Evolutionary conservation across 768 basidiomycete genomes (phyloP), one percentile per base, ranked within the genome.

Genomic region (Coprinopsis marcescibilis): DNA sequence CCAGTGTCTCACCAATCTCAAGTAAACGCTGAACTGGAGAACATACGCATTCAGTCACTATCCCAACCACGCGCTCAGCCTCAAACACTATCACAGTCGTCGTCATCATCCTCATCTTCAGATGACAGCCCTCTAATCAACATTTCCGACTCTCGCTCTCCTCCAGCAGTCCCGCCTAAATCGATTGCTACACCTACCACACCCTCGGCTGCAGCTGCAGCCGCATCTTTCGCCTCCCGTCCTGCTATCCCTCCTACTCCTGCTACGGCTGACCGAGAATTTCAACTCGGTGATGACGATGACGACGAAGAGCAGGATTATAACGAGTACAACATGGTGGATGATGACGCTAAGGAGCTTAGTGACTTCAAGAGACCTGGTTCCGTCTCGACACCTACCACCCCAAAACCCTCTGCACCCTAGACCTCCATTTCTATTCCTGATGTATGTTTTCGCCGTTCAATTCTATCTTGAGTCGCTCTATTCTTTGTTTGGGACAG

Each of bases 1-100:
- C 70, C 71, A 11, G 53, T 71, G n/a, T 71, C 69, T 2, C 71
- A 73, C 41, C 70, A 71, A 36, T 59, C 65, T 2, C 69, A 68
- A 55, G 58, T 61, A 5, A 55, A 57, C 11, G 55, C 52, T 20
- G 60, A 61, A 25, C 23, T 43, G 4, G 34, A 39, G 58, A 60
- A 14, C 53, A 55, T 24, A 53, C 59, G 2, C 54, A 51, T 45
- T 49, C 58, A 20, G 25, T 13, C 17, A 39, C 55, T 15, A 47
- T 59, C 15, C 34, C 53, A 10, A 46, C 47, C 3, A 45, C 58
- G 19, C 41, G 26, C 41, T 37, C 35, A 13, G 26, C 25, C 39
- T 5, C 39, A 40, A 24, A 11, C 15, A 23, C 15, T 23, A 6
- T 40, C 39, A 19, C 10, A 20, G 11, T 25, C 23, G 19, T 5